These are phyloP conservation scores for Xylaria flabelliformis DNA, from an alignment of 495 filamentous ascomycete genomes.

Conservation along the genomic window DNA sequence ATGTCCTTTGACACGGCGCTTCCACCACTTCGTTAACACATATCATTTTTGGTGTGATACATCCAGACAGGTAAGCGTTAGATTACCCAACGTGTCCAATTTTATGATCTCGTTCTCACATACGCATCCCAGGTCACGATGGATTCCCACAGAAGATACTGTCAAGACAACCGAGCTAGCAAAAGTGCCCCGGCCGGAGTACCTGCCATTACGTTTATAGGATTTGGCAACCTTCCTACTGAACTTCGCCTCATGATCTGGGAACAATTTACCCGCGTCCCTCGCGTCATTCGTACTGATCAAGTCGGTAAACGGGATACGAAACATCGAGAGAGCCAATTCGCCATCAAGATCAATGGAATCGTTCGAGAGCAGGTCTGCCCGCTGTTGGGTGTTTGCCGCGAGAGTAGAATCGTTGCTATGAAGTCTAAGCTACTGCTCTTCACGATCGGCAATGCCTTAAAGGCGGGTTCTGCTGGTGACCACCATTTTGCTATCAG, in stretches of 20 bases:
- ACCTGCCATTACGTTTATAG: neutral
- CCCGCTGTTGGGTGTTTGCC: conserved; percentile 11
- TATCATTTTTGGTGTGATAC: neutral
- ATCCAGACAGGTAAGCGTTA: neutral
- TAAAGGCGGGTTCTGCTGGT: too few relatives aligned
- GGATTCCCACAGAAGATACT: neutral
- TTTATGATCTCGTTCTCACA: neutral
- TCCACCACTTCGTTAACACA: too few relatives aligned
- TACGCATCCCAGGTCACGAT: neutral
- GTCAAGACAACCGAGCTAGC: neutral
- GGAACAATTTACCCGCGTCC: conserved; percentile 1
- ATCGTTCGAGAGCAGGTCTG: conserved; percentile 10
- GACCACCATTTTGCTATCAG: conserved; percentile 2
- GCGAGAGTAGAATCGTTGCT: conserved; percentile 3
- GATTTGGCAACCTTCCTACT: neutral
- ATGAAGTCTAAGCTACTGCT: neutral
- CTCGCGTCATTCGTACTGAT: conserved; percentile 7
- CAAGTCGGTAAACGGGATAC: neutral
- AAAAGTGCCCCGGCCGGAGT: neutral
- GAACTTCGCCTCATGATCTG: conserved; percentile 20
- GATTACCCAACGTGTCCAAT: neutral
- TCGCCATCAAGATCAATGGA: neutral
- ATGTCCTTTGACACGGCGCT: neutral
- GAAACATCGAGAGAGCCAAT: neutral
- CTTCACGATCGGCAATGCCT: neutral